Evolutionary conservation across 306 rosid genomes (phyloP), one percentile per base, ranked within the genome.

Genomic region (Quercus agrifolia): DNA sequence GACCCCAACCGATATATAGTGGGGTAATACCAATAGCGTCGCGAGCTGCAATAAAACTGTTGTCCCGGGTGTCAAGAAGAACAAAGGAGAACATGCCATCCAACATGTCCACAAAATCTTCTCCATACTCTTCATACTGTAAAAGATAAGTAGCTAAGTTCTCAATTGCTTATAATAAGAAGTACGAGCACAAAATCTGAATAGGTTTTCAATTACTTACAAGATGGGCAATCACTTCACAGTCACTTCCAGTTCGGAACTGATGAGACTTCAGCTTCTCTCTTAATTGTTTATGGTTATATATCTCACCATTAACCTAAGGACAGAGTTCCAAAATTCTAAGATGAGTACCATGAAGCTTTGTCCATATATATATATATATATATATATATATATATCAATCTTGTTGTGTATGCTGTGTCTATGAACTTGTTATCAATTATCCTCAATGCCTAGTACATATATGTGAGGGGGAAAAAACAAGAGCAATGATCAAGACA

Each of bases 161-260:
- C 15, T 20, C 70, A 35, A 38, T 56, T 57, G 38, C 84, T 35
- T 35, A 68, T 5, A 28, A 73, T 14, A 59, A 8, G 17, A 56
- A 21, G 25, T 28, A 56, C 15, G 6, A 17, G 5, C 30, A 58
- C 58, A 58, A 70, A 58, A 17, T 56, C 44, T 73, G 44, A 74
- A 73, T 18, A 54, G 63, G 70, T 75, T 77, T 64, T 73, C 54
- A 6, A 74, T 78, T 77, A 90, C 98, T 91, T 88, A 95, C 99
- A 73, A 96, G 99, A 90, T 93, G 98, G 4, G 99, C 90, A 86
- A 96, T 91, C 69, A 96, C 99, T 93, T 96, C 99, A 84, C 99
- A 93, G 72, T 93, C 97, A 83, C 99, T 96, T 35, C 93, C 96
- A 41, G 98, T 96, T 81, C 96, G 89, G 77, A 95, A 91, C 76